A percentile compares a stretch with the other conserved stretches of the same genome.
Conservation (phyloP, 441 rosid species). For the Erodium moschatum region DNA sequence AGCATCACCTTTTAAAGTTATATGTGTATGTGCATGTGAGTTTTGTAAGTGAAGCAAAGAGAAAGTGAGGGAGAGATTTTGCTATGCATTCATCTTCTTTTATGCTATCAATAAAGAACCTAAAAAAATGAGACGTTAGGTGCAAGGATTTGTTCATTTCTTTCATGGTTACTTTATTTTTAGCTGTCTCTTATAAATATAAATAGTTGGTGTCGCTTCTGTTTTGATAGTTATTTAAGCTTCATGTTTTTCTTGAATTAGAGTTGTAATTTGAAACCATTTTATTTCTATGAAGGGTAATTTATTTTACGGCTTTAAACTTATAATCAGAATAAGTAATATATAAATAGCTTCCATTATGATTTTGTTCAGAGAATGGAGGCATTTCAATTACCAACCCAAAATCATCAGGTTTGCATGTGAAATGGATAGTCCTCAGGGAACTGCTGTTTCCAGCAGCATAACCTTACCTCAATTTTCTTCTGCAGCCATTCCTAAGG, state of each 20-base stretch:
- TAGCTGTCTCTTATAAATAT: too few relatives aligned
- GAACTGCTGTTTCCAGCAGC: conserved; percentile 21
- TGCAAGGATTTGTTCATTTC: too few relatives aligned
- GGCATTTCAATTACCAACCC: conserved; percentile 45
- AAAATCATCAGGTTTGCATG: conserved; percentile 44
- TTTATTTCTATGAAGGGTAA: neutral
- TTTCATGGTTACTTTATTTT: too few relatives aligned
- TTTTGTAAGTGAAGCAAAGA: too few relatives aligned
- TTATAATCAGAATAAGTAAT: neutral
- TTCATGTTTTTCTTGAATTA: neutral
- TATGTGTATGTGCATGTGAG: too few relatives aligned
- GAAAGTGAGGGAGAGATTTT: too few relatives aligned
- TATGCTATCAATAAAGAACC: too few relatives aligned
- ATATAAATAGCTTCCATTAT: neutral
- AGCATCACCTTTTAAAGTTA: too few relatives aligned
- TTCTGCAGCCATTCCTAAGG: conserved; percentile 64
- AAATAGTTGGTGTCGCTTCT: too few relatives aligned
- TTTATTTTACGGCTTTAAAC: neutral
- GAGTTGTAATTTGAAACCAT: neutral
- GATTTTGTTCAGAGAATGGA: conserved; percentile 50
- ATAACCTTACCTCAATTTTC: conserved; percentile 66
- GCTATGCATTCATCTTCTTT: too few relatives aligned
- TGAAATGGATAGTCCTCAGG: conserved; percentile 24
- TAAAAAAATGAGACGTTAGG: too few relatives aligned
- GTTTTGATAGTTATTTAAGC: neutral